Conservation (phyloP, 2,329 filamentous ascomycete species). For the Curvularia sp. region DNA sequence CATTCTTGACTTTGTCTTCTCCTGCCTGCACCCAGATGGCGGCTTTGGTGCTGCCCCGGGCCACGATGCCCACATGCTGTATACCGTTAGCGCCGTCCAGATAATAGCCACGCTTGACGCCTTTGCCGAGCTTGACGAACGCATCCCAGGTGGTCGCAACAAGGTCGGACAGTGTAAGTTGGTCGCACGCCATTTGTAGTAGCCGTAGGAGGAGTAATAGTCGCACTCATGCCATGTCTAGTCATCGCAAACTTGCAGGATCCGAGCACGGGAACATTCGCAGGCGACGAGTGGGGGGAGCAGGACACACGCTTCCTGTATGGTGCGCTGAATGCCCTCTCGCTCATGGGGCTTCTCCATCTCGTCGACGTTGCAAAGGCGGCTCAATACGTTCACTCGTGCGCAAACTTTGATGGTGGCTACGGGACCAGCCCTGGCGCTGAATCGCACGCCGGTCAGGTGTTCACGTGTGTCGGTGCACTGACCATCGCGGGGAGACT, state of each 20-base stretch:
- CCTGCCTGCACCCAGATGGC: conserved; percentile 87
- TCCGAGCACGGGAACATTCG: conserved; percentile 81
- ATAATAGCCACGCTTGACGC: conserved; percentile 87
- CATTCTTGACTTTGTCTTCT: conserved; percentile 91
- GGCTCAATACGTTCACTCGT: conserved; percentile 78
- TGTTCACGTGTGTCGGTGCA: conserved; percentile 91
- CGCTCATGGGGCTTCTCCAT: conserved; percentile 76
- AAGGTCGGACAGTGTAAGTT: conserved; percentile 81
- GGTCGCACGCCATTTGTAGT: conserved; percentile 8
- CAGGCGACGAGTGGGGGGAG: conserved; percentile 96
- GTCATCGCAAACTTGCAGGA: conserved; percentile 87
- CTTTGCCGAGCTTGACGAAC: conserved; percentile 78
- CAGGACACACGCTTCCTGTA: conserved; percentile 95
- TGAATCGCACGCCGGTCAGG: conserved; percentile 93
- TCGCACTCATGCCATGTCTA: conserved; percentile 46
- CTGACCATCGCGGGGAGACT: conserved; percentile 82
- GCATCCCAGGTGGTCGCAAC: conserved; percentile 70
- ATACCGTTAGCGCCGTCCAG: conserved; percentile 93
- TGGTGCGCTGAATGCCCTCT: conserved; percentile 86
- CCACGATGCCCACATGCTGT: conserved; percentile 95
- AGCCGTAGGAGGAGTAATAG: neutral
- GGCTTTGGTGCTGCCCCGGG: conserved; percentile 94
- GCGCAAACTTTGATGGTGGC: conserved; percentile 92
- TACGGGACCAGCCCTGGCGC: conserved; percentile 90
- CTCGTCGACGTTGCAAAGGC: conserved; percentile 82